Conservation (phyloP, 2,329 filamentous ascomycete species). For the Colletotrichum destructivum region DNA sequence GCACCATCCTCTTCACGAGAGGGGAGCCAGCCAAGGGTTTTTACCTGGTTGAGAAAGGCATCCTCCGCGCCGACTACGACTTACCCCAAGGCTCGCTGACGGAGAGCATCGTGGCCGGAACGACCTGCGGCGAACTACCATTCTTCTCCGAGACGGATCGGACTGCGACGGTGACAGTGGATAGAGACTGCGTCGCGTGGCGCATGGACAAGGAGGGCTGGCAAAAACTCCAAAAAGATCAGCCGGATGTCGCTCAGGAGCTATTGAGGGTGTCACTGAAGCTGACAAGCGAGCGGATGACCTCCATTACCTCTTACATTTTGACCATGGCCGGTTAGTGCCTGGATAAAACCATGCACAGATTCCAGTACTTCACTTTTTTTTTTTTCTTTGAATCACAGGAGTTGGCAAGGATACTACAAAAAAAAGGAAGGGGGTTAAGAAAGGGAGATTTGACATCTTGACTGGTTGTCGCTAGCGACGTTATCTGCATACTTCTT, state of each 20-base stretch:
- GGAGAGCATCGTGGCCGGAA: slow-evolving; percentile 93
- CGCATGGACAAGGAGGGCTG: slow-evolving; percentile 81
- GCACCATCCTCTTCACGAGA: slow-evolving; percentile 82
- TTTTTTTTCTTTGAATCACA: background rate
- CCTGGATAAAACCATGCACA: background rate
- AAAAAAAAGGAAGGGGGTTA: background rate
- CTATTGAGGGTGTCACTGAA: slow-evolving; percentile 90
- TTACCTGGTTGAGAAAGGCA: slow-evolving; percentile 90
- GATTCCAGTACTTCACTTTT: background rate
- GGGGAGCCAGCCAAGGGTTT: slow-evolving; percentile 87
- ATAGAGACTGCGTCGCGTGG: slow-evolving; percentile 88
- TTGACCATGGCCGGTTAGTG: slow-evolving; percentile 64
- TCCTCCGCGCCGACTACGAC: slow-evolving; percentile 91
- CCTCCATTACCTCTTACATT: slow-evolving; percentile 72
- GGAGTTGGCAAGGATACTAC: slow-evolving; percentile 22
- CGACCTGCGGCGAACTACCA: slow-evolving; percentile 94
- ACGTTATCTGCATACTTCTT: background rate
- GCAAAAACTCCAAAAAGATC: slow-evolving; percentile 78
- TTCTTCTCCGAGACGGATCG: slow-evolving; percentile 94
- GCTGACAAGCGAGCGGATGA: slow-evolving; percentile 94
- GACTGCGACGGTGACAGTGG: slow-evolving; percentile 88
- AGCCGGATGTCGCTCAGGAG: slow-evolving; percentile 86
- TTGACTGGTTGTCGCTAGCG: slow-evolving; percentile 1
- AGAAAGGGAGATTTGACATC: slow-evolving; percentile 2
- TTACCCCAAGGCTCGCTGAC: slow-evolving; percentile 90